Conservation (phyloP, 331 rosid genomes). For the Prunus yedoensis region DNA sequence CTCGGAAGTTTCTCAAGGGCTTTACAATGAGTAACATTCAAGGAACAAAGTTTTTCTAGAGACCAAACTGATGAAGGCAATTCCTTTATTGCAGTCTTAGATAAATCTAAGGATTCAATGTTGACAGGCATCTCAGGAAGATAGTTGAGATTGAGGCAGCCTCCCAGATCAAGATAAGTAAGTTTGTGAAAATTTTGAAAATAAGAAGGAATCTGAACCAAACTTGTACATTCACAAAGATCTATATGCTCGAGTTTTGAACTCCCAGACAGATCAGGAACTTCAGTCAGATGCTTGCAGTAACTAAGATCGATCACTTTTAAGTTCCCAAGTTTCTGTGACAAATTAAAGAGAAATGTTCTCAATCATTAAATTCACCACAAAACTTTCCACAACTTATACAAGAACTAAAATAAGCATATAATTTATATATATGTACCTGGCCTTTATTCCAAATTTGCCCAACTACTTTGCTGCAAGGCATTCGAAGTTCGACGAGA, state of each 20-base stretch:
- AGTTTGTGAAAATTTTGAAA: neutral
- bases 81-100: neutral
- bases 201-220: neutral
- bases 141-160: neutral
- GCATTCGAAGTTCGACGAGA: slow-evolving; percentile 37
- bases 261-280: neutral
- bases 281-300: neutral
- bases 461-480: neutral
- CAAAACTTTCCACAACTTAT: neutral
- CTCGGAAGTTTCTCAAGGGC: neutral
- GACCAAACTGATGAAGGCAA: slow-evolving; percentile 8
- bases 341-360: neutral
- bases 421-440: neutral
- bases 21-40: neutral
- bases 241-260: neutral
- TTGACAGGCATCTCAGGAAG: neutral
- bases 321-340: neutral
- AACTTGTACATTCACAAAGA: neutral
- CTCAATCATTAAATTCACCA: neutral
- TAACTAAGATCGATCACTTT: neutral
- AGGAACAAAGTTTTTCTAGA: neutral
- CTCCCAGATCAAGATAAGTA: neutral
- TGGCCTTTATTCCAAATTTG: slow-evolving; percentile 11
- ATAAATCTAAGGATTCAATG: neutral
- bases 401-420: neutral